Base-by-base conservation (phyloP, 345 rosid species). In the Syzygium oleosum region DNA sequence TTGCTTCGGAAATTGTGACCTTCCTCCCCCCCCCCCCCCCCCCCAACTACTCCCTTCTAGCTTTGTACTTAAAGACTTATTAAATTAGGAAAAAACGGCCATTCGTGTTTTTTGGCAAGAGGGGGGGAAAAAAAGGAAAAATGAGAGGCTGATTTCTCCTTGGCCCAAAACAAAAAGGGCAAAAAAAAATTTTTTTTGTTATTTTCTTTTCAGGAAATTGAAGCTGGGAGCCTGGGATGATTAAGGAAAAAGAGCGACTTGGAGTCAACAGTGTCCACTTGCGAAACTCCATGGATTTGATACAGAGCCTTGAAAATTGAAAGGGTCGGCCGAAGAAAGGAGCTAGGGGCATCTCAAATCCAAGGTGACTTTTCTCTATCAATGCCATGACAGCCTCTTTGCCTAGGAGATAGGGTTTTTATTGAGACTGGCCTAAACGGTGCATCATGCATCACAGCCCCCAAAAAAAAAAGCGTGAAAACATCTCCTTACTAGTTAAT, bases 171-270 rank as follows among this genome's bases (percentile, higher is more conserved):
- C 12, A 3, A 51, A 51, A 11, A 5, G 43, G 51, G 51, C 51
- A 38, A n/a, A n/a, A n/a, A n/a, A n/a, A n/a, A n/a, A n/a, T n/a
- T n/a, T n/a, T n/a, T n/a, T n/a, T n/a, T n/a, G n/a, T n/a, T n/a
- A n/a, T n/a, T n/a, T n/a, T 34, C 38, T 34, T 58, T 58, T 56
- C 61, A 21, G 4, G 10, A 10, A 1, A 4, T n/a, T 58, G 29
- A 58, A 58, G 1, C 3, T 3, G 15, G 11, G 29, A 58, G 25
- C 3, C 3, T 3, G 15, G 11, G 29, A 25, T 5, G 14, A 58
- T 11, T 25, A 6, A 58, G 29, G 12, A 6, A 58, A 58, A 38
- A 58, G 25, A 0, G 65, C 2, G 1, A 1, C 0, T 0, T 3
- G 6, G 15, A 58, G 29, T 25, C 15, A 38, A 38, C 41, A 0